Percentiles rank a stretch among this genome's conserved stretches.
These are phyloP conservation scores for Paspalum notatum DNA, from an alignment of 176 grass and related monocot species.

Conservation along the genomic window DNA sequence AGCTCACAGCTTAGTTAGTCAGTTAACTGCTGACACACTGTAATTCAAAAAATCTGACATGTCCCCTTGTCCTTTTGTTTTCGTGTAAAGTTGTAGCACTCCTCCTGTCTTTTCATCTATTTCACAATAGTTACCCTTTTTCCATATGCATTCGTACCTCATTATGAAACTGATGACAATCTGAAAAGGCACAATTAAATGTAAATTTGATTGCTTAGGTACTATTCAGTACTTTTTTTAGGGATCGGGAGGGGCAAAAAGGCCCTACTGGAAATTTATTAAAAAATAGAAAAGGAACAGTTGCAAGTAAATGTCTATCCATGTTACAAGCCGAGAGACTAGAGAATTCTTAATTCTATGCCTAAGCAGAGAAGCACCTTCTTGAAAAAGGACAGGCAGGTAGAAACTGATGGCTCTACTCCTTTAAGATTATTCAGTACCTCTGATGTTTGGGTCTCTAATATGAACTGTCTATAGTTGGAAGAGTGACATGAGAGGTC, in stretches of 20 bases:
- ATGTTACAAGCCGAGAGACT: too few relatives aligned
- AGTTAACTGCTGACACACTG: neutral
- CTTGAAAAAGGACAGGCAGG: too few relatives aligned
- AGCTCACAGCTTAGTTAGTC: slow-evolving; percentile 10
- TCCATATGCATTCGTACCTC: neutral
- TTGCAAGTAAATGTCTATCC: too few relatives aligned
- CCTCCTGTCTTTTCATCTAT: neutral
- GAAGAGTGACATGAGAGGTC: slow-evolving; percentile 14
- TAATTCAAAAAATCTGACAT: slow-evolving; percentile 19
- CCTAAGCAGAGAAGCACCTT: too few relatives aligned
- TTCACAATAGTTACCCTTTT: slow-evolving; percentile 6
- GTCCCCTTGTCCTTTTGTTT: slow-evolving; percentile 11
- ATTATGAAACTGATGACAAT: neutral
- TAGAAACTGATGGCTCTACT: too few relatives aligned
- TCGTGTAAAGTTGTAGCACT: neutral
- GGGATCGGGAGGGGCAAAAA: too few relatives aligned
- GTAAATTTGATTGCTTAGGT: slow-evolving; percentile 6
- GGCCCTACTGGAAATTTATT: too few relatives aligned
- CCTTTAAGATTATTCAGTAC: slow-evolving; percentile 3
- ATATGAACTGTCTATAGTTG: slow-evolving; percentile 8
- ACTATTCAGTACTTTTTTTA: neutral
- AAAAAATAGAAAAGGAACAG: too few relatives aligned
- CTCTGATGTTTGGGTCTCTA: neutral
- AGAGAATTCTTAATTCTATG: too few relatives aligned
- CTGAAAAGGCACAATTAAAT: neutral